phyloP scores from a whole-genome alignment of 176 grass and related monocot genomes.

The Saccharum officinarum region DNA sequence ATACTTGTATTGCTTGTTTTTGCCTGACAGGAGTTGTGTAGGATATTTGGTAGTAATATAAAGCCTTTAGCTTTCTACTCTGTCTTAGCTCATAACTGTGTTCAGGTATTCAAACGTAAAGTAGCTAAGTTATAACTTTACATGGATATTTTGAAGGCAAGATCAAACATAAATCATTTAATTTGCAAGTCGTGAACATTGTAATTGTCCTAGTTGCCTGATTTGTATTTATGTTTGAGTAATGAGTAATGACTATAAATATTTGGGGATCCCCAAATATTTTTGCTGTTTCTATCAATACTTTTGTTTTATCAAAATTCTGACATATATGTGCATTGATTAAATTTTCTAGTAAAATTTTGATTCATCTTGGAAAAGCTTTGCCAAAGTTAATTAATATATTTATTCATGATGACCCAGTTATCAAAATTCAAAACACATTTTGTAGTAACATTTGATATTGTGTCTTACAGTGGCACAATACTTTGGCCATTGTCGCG shows the following conservation, averaged over 20 bases:
- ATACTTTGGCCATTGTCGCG: not conserved
- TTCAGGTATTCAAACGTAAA: too few species aligned
- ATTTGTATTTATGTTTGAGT: slow-evolving; percentile 2
- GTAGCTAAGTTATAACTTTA: not conserved
- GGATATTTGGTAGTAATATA: not conserved
- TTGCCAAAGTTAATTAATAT: not conserved
- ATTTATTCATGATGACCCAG: not conserved
- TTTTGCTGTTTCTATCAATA: not conserved
- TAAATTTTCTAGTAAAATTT: not conserved
- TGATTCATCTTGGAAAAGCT: not conserved
- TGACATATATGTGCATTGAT: not conserved
- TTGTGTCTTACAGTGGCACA: not conserved
- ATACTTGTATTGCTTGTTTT: not conserved
- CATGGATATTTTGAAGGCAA: not conserved
- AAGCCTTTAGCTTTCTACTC: not conserved
- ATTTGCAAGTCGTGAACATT: not conserved
- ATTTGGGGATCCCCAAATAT: not conserved
- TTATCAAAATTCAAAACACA: not conserved
- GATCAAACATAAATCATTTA: not conserved
- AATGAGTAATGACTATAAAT: not conserved
- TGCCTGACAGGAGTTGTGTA: not conserved
- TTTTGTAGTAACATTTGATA: not conserved
- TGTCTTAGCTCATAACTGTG: not conserved
- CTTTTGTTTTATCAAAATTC: not conserved
- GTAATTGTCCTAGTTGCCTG: not conserved